These are phyloP conservation scores for Saccharum hybrid DNA, from an alignment of 202 grass and related monocot genomes.

Conservation along the genomic window DNA sequence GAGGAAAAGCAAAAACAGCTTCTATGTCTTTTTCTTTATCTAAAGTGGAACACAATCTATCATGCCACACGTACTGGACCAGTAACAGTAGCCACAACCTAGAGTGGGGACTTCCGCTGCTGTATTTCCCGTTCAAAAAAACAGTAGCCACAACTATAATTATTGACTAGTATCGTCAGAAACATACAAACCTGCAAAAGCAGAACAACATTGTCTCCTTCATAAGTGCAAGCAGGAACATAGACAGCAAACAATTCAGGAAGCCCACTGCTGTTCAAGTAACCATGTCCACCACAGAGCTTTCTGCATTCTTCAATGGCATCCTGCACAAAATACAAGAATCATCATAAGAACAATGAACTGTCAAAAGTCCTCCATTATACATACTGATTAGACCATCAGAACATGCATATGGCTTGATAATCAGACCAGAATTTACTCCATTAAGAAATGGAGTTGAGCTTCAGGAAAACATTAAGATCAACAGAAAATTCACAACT, in stretches of 20 bases:
- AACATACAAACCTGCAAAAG: conserved; percentile 32
- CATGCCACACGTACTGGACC: conserved; percentile 4
- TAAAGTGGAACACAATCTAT: not conserved
- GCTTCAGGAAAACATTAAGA: conserved; percentile 4
- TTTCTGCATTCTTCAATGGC: conserved; percentile 99
- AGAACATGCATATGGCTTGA: conserved; percentile 3
- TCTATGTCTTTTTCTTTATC: not conserved
- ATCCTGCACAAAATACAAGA: conserved; percentile 53
- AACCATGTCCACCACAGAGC: conserved; percentile 95
- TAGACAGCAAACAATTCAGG: conserved; percentile 96
- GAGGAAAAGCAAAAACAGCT: not conserved
- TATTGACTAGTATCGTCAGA: not conserved
- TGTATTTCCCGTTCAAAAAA: too few species aligned
- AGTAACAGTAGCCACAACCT: conserved; percentile 12
- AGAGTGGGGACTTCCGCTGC: too few species aligned
- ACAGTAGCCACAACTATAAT: conserved; percentile 13
- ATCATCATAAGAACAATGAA: not conserved
- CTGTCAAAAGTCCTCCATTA: not conserved
- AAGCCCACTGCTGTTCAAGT: conserved; percentile 96
- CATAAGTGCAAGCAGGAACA: conserved; percentile 98
- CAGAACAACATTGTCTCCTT: conserved; percentile 77
- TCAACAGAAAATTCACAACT: not conserved
- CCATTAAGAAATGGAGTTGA: not conserved
- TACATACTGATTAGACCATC: not conserved
- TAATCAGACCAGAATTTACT: not conserved